These are phyloP conservation scores for Pachysolen tannophilus DNA, from an alignment of 805 yeast species.

Conservation along the genomic window DNA sequence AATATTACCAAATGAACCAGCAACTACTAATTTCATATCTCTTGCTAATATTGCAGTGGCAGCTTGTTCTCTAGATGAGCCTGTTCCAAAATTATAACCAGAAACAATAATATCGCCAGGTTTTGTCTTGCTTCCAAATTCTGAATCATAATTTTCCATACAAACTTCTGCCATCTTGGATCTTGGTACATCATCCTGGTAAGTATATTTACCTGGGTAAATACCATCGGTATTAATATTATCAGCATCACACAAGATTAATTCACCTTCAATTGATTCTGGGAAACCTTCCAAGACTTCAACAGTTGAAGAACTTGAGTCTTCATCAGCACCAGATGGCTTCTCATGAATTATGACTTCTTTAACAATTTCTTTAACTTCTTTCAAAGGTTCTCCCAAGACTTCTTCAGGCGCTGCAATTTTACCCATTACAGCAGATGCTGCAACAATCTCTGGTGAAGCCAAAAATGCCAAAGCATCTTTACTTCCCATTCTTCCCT, in stretches of 20 bases:
- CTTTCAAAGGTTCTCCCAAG: constrained; percentile 44
- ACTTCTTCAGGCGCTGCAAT: constrained; percentile 91
- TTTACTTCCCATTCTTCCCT: constrained; percentile 98
- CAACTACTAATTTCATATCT: constrained; percentile 86
- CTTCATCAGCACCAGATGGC: constrained; percentile 20
- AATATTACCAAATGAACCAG: constrained; percentile 97
- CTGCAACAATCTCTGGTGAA: constrained; percentile 97
- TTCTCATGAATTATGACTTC: constrained; percentile 25
- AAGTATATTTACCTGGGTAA: constrained; percentile 97
- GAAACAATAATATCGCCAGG: constrained; percentile 86
- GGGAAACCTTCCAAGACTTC: constrained; percentile 91
- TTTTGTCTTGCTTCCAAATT: constrained; percentile 71
- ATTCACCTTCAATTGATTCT: constrained; percentile 77
- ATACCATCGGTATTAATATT: constrained; percentile 97
- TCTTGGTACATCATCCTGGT: constrained; percentile 92
- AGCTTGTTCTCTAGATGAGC: constrained; percentile 98
- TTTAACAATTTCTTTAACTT: constrained; percentile 41
- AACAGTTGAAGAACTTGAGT: constrained; percentile 36
- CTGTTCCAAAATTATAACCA: constrained; percentile 97
- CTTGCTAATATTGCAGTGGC: constrained; percentile 96
- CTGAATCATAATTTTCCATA: constrained; percentile 97
- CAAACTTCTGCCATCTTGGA: constrained; percentile 98
- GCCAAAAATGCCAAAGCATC: constrained; percentile 95
- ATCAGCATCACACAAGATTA: constrained; percentile 94
- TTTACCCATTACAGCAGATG: constrained; percentile 91